Evolutionary conservation across 805 yeast genomes (phyloP), one percentile per base, ranked within the genome.

Genomic region (Saccharomycopsis synnaedendra): DNA sequence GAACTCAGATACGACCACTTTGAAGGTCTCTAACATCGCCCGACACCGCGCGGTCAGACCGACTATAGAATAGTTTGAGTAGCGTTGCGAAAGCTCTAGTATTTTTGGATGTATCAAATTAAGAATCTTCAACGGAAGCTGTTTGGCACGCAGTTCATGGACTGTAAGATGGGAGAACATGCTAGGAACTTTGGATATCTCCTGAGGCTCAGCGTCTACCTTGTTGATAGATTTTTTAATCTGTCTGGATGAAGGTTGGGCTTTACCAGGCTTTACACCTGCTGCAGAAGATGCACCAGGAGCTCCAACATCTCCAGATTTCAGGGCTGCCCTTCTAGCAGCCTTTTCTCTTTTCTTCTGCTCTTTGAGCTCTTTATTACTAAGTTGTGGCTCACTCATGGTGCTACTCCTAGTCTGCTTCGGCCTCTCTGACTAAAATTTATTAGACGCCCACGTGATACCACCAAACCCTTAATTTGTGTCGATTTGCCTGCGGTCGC

Each of bases 241-340:
- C 57, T 76, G 76, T 61, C 73, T 54, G 75, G 61, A 76, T 64
- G 59, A 70, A 76, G 50, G 73, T 65, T 45, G 69, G 64, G 57
- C 61, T 19, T 70, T 57, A 56, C 71, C 61, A 60, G 62, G 58
- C 51, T 62, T 64, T 6, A 29, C 41, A 5, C n/a, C 45, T 1
- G 6, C 11, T 7, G 27, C 32, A n/a, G 43, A 19, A 40, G 8
- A 28, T 27, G 44, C 34, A 3, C 36, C 37, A 19, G 44, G 44
- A 27, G 29, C 46, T 30, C 35, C 35, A 29, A 44, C 48, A 3
- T 40, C 42, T 5, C 10, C 42, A 4, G 27, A 84, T 60, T 85
- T 88, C 54, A 80, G 78, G 2, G 96, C 95, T 2, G 96, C 93
- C 61, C 97, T 74, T 62, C 86, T 85, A 38, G 93, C 95, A 9